Conservation (phyloP, 2,329 filamentous ascomycete genomes). For the Pseudogymnoascus verrucosus region DNA sequence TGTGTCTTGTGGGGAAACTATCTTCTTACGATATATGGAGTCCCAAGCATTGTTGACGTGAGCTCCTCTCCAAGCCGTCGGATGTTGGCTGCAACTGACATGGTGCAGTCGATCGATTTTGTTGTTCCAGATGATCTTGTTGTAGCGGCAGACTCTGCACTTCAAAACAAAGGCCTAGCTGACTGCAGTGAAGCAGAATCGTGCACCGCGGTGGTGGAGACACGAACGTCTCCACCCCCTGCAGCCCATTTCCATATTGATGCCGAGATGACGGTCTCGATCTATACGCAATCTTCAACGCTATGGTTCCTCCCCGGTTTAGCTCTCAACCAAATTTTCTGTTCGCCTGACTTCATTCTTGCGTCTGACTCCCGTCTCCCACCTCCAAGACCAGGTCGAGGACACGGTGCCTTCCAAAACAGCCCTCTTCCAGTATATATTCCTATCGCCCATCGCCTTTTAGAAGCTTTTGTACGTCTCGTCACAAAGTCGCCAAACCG, state of each 20-base stretch:
- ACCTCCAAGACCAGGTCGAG: neutral
- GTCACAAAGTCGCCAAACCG: neutral
- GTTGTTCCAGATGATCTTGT: neutral
- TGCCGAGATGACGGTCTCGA: neutral
- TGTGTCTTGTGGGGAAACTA: conserved; percentile 3
- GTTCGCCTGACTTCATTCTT: neutral
- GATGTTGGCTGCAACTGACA: neutral
- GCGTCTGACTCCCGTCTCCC: neutral
- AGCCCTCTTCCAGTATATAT: neutral
- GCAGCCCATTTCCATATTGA: neutral
- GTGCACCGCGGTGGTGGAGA: neutral
- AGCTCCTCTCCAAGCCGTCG: neutral
- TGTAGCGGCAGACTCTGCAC: neutral
- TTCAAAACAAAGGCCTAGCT: neutral
- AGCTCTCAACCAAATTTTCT: neutral
- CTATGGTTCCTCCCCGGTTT: neutral
- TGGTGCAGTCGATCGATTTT: neutral
- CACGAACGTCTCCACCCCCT: neutral
- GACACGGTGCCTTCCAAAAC: neutral
- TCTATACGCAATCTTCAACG: neutral
- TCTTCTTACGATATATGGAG: conserved; percentile 1
- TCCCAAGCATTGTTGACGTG: neutral
- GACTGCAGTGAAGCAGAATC: neutral
- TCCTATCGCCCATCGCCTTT: neutral
- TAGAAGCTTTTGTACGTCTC: neutral